Evolutionary conservation across 345 rosid genomes (phyloP), one percentile per base, ranked within the genome.

Genomic region (Salix suchowensis): DNA sequence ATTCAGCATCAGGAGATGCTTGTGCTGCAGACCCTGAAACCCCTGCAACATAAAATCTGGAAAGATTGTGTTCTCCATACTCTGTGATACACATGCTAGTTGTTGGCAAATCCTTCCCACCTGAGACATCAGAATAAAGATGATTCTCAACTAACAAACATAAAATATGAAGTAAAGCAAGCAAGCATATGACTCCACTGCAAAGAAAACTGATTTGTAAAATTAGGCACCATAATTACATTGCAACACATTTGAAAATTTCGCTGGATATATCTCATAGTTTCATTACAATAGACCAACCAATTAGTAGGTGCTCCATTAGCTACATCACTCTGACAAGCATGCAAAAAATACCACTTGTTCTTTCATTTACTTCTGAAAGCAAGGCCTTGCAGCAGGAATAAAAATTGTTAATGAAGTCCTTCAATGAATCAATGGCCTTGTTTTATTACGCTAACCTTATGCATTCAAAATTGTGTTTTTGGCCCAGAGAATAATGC

Each of bases 1-100:
- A 84, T 70, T 92, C 98, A 76, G 89, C 84, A 84, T 96, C 97
- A 71, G 82, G 86, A 67, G 72, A 86, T 28, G 89, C 78, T 75
- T 85, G 97, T 72, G 84, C 86, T 74, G 83, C 75, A 52, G 90
- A 75, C 72, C 86, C 88, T 82, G 93, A 78, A 82, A 85, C 84
- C 76, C 88, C 90, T 76, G 84, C 86, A 82, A 83, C 77, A 85
- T 79, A 82, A 76, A 84, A 74, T 42, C 75, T 61, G 46, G 84
- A 86, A 48, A 81, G 88, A 84, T 80, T 67, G 74, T 67, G 82
- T 72, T 79, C 86, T 4, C 79, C 79, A 77, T 83, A 74, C 75
- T 87, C 90, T 40, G 81, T 70, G 82, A 79, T 81, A 70, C 76
- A 81, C 79, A 71, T 73, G 78, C 77, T 86, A 70, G 81, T 82